These are phyloP conservation scores for Tolypocladium capitatum DNA, from an alignment of 2,329 filamentous ascomycete genomes.

Conservation along the genomic window DNA sequence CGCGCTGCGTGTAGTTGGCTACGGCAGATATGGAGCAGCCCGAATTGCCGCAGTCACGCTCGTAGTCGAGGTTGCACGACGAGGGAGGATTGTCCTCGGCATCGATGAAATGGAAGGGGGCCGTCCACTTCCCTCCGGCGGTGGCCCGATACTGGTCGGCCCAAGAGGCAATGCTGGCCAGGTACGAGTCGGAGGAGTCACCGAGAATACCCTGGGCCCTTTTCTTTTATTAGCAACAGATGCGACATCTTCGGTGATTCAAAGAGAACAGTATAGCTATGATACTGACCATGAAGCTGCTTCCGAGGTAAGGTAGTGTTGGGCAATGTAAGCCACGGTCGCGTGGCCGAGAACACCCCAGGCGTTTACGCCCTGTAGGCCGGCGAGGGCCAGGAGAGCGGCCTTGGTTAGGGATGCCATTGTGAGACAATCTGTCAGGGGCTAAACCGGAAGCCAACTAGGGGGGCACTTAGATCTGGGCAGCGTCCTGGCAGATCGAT, in stretches of 20 bases:
- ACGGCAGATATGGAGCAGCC: slow-evolving; percentile 15
- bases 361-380: slow-evolving; percentile 12
- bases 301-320: slow-evolving; percentile 29
- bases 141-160: slow-evolving; percentile 34
- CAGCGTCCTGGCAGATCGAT: background rate
- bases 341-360: slow-evolving; percentile 36
- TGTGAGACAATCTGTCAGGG: background rate
- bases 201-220: slow-evolving; percentile 19
- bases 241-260: background rate
- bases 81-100: slow-evolving; percentile 24
- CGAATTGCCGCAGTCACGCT: slow-evolving; percentile 17
- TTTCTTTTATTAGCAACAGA: background rate
- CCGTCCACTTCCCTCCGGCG: slow-evolving; percentile 29
- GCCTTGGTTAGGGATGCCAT: slow-evolving; percentile 5
- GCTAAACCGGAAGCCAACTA: background rate
- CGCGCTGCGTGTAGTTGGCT: slow-evolving; percentile 15
- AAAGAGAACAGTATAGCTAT: fast-evolving
- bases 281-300: slow-evolving; percentile 15
- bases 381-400: slow-evolving; percentile 5
- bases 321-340: slow-evolving; percentile 39
- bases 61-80: slow-evolving; percentile 25
- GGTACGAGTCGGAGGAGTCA: slow-evolving; percentile 29
- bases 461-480: background rate
- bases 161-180: slow-evolving; percentile 30
- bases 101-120: slow-evolving; percentile 38